A percentile compares a stretch with the other conserved stretches of the same genome.
These are phyloP conservation scores for Gillenia trifoliata DNA, from an alignment of 306 rosid genomes.

Conservation along the genomic window DNA sequence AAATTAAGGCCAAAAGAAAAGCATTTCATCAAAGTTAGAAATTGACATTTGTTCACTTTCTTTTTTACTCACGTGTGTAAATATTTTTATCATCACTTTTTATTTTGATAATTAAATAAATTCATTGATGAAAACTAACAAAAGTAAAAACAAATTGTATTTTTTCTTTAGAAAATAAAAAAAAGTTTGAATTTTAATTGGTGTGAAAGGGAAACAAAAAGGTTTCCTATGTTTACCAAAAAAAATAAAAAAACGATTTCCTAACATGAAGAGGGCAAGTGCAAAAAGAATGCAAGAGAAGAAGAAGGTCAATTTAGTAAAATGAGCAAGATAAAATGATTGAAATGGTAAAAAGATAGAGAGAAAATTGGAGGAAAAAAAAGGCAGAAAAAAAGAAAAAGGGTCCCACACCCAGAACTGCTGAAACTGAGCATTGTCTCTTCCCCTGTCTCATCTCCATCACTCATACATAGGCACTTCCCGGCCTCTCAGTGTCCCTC, in stretches of 20 bases:
- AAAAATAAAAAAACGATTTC: not conserved
- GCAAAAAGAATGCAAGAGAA: not conserved
- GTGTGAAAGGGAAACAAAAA: not conserved
- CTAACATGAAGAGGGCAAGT: not conserved
- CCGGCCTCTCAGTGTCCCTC: not conserved
- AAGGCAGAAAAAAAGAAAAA: not conserved
- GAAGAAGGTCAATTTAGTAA: not conserved
- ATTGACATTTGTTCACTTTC: not conserved
- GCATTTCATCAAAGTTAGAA: not conserved
- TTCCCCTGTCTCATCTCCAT: conserved; percentile 48
- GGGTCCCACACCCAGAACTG: conserved; percentile 56
- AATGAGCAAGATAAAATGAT: conserved; percentile 27
- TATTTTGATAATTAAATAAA: no score
- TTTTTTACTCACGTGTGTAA: not conserved
- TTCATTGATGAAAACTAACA: no score
- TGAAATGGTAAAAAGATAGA: conserved; percentile 21
- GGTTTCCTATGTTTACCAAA: no score
- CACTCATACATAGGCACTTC: not conserved
- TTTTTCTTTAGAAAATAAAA: not conserved
- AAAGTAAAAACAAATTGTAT: not conserved
- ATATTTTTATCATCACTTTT: no score
- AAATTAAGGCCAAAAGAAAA: not conserved
- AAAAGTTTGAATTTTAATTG: not conserved
- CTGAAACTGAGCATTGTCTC: conserved; percentile 66
- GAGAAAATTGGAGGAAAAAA: not conserved